These are phyloP conservation scores for Fusarium irregulare DNA, from an alignment of 2,329 filamentous ascomycete genomes.

Conservation along the genomic window DNA sequence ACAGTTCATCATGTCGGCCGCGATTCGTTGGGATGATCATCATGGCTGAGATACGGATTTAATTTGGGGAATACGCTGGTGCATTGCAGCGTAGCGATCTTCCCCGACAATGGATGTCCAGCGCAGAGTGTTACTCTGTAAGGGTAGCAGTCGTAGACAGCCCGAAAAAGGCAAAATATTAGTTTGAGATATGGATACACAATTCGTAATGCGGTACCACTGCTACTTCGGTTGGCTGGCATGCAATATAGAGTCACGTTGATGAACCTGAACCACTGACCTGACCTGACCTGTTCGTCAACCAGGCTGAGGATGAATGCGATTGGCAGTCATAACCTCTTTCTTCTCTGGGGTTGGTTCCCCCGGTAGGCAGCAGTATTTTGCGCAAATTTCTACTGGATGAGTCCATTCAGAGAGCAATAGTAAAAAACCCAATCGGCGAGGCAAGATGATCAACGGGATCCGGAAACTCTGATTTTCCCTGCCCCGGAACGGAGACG, in stretches of 20 bases:
- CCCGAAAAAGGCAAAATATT: constrained; percentile 2
- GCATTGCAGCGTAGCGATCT: constrained; percentile 8
- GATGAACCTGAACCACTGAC: background rate
- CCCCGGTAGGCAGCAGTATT: constrained; percentile 36
- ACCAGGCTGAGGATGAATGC: constrained; percentile 1
- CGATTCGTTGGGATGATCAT: constrained; percentile 18
- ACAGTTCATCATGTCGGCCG: constrained; percentile 1
- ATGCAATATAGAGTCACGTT: constrained; percentile 11
- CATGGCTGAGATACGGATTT: constrained; percentile 4
- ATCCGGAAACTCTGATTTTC: constrained; percentile 21
- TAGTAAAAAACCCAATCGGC: constrained; percentile 14
- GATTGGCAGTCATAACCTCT: constrained; percentile 24
- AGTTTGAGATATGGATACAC: background rate
- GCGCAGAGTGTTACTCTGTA: constrained; percentile 26
- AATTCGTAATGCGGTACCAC: constrained; percentile 29
- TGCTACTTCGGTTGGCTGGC: constrained; percentile 16
- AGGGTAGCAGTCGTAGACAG: background rate
- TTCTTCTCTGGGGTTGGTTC: constrained; percentile 35
- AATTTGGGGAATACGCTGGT: constrained; percentile 25
- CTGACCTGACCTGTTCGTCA: constrained; percentile 3
- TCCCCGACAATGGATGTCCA: background rate
- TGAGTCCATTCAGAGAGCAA: constrained; percentile 10
- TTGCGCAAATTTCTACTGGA: constrained; percentile 3
- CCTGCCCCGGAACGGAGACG: background rate
- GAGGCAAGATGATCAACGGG: background rate